Evolutionary conservation across 2,329 filamentous ascomycete species (phyloP), one percentile per base, ranked within the genome.

Genomic region (Zopfia rhizophila): DNA sequence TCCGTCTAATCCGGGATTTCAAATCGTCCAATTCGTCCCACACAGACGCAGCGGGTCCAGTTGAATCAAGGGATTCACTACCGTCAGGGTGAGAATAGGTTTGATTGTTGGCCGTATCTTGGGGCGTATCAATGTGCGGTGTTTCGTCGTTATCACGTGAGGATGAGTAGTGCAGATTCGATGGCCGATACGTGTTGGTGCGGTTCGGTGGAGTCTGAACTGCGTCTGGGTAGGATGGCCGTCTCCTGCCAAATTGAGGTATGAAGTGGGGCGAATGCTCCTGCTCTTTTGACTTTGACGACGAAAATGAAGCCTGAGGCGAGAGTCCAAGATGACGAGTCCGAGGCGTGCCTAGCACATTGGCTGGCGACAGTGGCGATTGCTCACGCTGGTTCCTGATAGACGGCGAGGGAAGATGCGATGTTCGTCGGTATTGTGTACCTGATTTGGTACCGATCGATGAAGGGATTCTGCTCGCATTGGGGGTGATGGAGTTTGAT

Each of bases 1-100:
- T 82, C 49, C 91, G 89, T 59, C 90, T 87, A 60, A 99, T 96
- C 21, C 94, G 85, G 28, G 90, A 94, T 70, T 97, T 97, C 33
- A 99, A 76, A 55, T 97, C 94, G 60, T 97, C 94, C 19, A 99
- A 76, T 72, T 99, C 94, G 67, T 97, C 94, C 94, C 94, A 99
- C 3, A 99, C 90, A 0, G 91, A 97, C 2, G 91, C 95, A 10
- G 92, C 90, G 1, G 90, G 91, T 1, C 88, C 91, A 1, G 90
- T 94, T 0, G 94, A 97, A 23, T 89, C 81, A 0, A 89, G 93
- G 0, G 94, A 97, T 61, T 94, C 91, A 0, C 91, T 92, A 17
- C 63, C 68, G 17, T 70, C 68, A 7, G 61, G 59, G 11, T 62
- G 63, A 13, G 68, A 69, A n/a, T n/a, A n/a, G n/a, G n/a, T n/a